phyloP scores from a whole-genome alignment of 371 early-diverging fungal genomes.

The Rhizopus arrhizus region DNA sequence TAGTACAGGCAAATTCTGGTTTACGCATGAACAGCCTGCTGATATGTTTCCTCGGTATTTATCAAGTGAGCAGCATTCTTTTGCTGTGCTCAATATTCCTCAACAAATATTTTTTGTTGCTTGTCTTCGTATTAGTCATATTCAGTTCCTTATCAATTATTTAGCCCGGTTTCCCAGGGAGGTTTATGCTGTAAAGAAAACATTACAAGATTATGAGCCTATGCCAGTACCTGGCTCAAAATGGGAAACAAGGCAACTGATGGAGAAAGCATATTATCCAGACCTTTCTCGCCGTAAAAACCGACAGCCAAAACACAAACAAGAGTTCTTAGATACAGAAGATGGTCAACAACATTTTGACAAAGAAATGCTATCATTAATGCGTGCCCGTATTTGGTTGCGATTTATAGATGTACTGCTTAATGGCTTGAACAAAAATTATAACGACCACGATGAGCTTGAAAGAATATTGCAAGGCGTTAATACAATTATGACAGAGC shows the following conservation, averaged over 20 bases:
- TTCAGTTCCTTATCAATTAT: slow-evolving; percentile 65
- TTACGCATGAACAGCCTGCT: slow-evolving; percentile 54
- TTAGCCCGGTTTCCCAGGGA: slow-evolving; percentile 60
- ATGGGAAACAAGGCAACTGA: neutral
- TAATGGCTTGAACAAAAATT: slow-evolving; percentile 58
- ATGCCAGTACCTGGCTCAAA: slow-evolving; percentile 25
- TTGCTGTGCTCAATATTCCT: slow-evolving; percentile 53
- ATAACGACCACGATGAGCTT: slow-evolving; percentile 59
- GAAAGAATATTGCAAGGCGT: slow-evolving; percentile 61
- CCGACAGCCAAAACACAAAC: slow-evolving; percentile 1
- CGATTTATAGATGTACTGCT: slow-evolving; percentile 58
- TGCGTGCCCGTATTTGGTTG: slow-evolving; percentile 65
- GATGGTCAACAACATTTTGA: slow-evolving; percentile 27
- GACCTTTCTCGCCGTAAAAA: slow-evolving; percentile 27
- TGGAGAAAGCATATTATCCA: slow-evolving; percentile 32
- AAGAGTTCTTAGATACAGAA: neutral
- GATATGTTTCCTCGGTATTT: slow-evolving; percentile 58
- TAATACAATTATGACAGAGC: slow-evolving; percentile 57
- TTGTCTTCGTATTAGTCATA: slow-evolving; percentile 61
- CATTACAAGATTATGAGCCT: slow-evolving; percentile 49
- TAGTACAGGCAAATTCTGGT: slow-evolving; percentile 67
- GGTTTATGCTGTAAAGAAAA: slow-evolving; percentile 59
- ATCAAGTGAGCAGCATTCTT: slow-evolving; percentile 27
- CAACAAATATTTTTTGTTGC: slow-evolving; percentile 58
- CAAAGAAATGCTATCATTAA: slow-evolving; percentile 40